These are phyloP conservation scores for Curvularia spicifera DNA, from an alignment of 2,329 filamentous ascomycete genomes.

Conservation along the genomic window DNA sequence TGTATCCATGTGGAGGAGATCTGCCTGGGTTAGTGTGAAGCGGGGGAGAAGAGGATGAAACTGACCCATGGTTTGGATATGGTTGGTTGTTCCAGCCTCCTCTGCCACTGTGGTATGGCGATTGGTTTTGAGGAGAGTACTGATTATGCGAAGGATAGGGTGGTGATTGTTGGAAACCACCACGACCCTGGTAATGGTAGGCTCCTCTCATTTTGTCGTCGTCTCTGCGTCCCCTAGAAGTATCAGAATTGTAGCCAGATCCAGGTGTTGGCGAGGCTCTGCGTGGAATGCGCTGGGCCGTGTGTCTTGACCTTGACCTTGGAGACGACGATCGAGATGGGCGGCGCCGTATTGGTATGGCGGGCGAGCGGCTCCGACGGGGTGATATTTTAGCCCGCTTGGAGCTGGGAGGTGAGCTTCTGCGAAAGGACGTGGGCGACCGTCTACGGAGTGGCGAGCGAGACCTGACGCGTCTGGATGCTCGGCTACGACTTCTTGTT, in stretches of 20 bases:
- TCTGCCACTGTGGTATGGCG: conserved; percentile 64
- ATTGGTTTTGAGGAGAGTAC: conserved; percentile 66
- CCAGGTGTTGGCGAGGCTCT: conserved; percentile 37
- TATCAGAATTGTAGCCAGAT: conserved; percentile 43
- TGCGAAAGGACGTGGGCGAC: conserved; percentile 35
- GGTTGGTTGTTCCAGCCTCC: conserved; percentile 59
- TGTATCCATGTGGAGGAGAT: conserved; percentile 63
- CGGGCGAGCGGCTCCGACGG: conserved; percentile 36
- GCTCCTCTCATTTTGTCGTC: conserved; percentile 46
- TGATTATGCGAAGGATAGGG: conserved; percentile 64
- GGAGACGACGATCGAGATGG: conserved; percentile 41
- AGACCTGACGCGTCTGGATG: conserved; percentile 37
- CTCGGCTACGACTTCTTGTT: conserved; percentile 38
- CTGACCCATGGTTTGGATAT: conserved; percentile 59
- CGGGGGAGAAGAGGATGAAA: conserved; percentile 13
- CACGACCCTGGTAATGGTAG: conserved; percentile 47
- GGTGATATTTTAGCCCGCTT: conserved; percentile 28
- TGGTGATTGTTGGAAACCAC: conserved; percentile 63
- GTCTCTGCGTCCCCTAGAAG: conserved; percentile 33
- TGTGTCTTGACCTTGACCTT: conserved; percentile 18
- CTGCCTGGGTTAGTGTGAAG: conserved; percentile 41
- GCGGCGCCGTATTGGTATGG: conserved; percentile 31
- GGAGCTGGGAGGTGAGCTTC: conserved; percentile 31
- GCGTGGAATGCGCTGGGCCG: conserved; percentile 28
- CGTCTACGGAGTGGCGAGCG: conserved; percentile 41